These are phyloP conservation scores for Vigna angularis DNA, from an alignment of 306 rosid species.

Conservation along the genomic window DNA sequence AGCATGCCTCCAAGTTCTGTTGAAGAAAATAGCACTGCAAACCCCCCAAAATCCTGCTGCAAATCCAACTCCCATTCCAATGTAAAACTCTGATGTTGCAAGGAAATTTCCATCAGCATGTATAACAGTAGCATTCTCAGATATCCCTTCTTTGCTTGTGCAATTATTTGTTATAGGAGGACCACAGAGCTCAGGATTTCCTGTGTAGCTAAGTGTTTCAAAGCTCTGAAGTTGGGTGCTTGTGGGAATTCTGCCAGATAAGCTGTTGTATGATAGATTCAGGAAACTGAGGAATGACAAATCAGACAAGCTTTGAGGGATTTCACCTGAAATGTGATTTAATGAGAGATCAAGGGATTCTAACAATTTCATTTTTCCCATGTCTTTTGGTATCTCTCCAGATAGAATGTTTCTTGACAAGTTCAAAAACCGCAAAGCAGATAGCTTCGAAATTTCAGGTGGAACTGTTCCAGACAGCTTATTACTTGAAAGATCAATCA, in stretches of 20 bases:
- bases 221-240: conserved; percentile 51
- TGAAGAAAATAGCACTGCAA: conserved; percentile 46
- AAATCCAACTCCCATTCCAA: conserved; percentile 50
- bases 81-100: conserved; percentile 17
- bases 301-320: conserved; percentile 43
- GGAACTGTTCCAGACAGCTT: conserved; percentile 41
- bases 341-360: conserved; percentile 46
- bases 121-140: conserved; percentile 6
- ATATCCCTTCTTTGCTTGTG: background rate
- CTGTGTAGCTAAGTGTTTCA: conserved; percentile 36
- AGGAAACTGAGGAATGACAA: conserved; percentile 41
- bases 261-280: conserved; percentile 43
- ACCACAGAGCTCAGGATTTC: conserved; percentile 45
- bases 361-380: conserved; percentile 42
- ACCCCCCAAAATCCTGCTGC: conserved; percentile 47
- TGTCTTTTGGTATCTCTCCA: conserved; percentile 45
- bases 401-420: conserved; percentile 30
- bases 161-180: conserved; percentile 42
- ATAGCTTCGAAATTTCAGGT: conserved; percentile 13
- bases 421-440: conserved; percentile 41
- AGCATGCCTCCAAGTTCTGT: conserved; percentile 45
- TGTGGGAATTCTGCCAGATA: conserved; percentile 44
- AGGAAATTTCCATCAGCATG: background rate
- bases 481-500: conserved; percentile 52
- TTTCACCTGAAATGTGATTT: conserved; percentile 43